A percentile compares a stretch with the other conserved stretches of the same genome.
phyloP scores from a whole-genome alignment of 306 rosid species.

The Hippophae gyantsensis region DNA sequence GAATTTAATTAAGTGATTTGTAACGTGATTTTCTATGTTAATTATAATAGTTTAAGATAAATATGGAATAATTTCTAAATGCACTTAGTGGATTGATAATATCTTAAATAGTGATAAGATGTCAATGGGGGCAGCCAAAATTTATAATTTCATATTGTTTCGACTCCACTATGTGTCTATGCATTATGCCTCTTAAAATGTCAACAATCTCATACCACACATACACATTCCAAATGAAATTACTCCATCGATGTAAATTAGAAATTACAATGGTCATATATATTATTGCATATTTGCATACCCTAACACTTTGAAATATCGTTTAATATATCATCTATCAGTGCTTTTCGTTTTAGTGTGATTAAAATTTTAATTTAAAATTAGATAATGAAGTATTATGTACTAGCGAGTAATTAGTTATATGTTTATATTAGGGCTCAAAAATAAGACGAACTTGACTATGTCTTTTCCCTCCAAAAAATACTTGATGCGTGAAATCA shows the following conservation, averaged over 20 bases:
- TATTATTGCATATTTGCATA: no score
- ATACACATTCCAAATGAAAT: slow-evolving; percentile 1
- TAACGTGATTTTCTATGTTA: no score
- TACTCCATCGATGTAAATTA: background rate
- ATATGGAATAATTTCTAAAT: slow-evolving; percentile 4
- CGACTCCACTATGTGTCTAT: slow-evolving; percentile 23
- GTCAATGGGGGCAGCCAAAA: slow-evolving; percentile 46
- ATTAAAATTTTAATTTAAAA: no score
- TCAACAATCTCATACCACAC: slow-evolving; percentile 31
- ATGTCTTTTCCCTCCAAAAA: no score
- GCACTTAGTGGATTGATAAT: slow-evolving; percentile 2
- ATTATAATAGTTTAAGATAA: slow-evolving; percentile 3
- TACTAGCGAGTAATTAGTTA: no score
- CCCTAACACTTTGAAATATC: background rate
- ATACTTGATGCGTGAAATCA: no score
- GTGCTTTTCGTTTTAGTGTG: no score
- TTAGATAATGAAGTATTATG: no score
- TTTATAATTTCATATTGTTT: slow-evolving; percentile 8
- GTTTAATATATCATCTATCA: no score
- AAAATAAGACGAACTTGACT: no score
- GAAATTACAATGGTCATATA: background rate
- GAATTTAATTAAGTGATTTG: no score
- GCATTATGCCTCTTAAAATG: slow-evolving; percentile 16
- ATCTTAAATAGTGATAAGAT: slow-evolving; percentile 33
- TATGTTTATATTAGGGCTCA: no score